Conservation (phyloP, 345 rosid species). For the Eucalyptus sideroxylon region DNA sequence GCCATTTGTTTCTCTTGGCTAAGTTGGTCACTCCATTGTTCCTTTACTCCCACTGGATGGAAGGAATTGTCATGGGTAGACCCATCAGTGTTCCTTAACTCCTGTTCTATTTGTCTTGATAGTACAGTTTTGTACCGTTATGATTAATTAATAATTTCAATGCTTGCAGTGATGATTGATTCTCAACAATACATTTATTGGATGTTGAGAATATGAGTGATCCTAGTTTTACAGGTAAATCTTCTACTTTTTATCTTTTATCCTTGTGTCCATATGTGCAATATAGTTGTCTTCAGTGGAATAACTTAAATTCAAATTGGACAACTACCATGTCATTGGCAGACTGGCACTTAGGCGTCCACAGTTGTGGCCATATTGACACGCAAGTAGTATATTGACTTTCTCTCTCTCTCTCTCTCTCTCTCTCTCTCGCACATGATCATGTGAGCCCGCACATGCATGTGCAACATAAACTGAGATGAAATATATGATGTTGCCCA, state of each 20-base stretch:
- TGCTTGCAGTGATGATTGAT: neutral
- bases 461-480: neutral
- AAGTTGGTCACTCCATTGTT: neutral
- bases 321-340: neutral
- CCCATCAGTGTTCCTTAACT: neutral
- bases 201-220: neutral
- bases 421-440: conserved; percentile 1
- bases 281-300: neutral
- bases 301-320: neutral
- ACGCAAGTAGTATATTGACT: neutral
- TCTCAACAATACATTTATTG: neutral
- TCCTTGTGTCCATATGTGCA: neutral
- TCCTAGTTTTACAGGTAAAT: neutral
- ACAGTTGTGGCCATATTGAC: neutral
- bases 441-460: neutral
- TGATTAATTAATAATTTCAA: neutral
- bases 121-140: neutral
- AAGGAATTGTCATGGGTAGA: neutral
- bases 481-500: neutral
- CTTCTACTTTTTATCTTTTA: neutral
- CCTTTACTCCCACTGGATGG: neutral
- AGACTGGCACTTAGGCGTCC: neutral
- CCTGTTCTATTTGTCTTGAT: neutral
- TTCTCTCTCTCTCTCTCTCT: neutral
- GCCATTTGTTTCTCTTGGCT: neutral